Evolutionary conservation across 2,329 filamentous ascomycete species (phyloP).

Genomic region (Colletotrichum sp.): DNA sequence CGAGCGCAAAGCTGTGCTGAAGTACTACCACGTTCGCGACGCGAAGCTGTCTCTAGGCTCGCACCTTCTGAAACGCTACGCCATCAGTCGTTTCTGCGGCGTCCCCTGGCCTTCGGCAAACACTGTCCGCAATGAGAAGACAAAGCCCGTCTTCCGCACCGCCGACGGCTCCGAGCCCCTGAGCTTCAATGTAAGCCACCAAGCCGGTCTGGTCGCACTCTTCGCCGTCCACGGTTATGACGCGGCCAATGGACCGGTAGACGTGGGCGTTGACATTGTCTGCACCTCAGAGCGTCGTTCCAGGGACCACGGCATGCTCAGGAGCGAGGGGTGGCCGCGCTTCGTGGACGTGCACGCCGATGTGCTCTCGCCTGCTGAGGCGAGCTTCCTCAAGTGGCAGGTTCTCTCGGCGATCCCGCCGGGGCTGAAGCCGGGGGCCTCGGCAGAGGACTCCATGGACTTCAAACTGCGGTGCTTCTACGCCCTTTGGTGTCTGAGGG

Average conservation of each 20-base stretch:
- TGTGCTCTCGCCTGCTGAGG: constrained; percentile 69
- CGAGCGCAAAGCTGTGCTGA: constrained; percentile 62
- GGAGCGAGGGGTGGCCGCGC: constrained; percentile 62
- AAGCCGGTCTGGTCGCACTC: constrained; percentile 75
- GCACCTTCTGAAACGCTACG: constrained; percentile 74
- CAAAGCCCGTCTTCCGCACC: constrained; percentile 59
- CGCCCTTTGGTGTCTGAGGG: constrained; percentile 78
- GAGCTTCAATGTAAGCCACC: constrained; percentile 80
- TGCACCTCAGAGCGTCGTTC: constrained; percentile 72
- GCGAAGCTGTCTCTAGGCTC: constrained; percentile 78
- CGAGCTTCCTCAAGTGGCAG: constrained; percentile 61
- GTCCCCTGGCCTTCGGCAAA: constrained; percentile 66
- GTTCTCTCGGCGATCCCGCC: constrained; percentile 29
- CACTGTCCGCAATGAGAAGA: constrained; percentile 59
- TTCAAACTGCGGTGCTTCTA: constrained; percentile 74
- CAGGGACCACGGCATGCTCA: constrained; percentile 62
- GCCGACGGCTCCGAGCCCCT: constrained; percentile 51
- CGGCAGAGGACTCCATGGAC: constrained; percentile 52
- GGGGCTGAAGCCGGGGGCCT: constrained; percentile 25
- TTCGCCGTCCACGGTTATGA: constrained; percentile 53
- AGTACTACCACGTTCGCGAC: constrained; percentile 71
- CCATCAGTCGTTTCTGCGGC: constrained; percentile 61
- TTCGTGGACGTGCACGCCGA: constrained; percentile 77
- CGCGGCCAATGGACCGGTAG: constrained; percentile 25
- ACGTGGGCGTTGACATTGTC: constrained; percentile 78